Conservation (phyloP, 805 yeast genomes). For the Metschnikowia picachoensis region DNA sequence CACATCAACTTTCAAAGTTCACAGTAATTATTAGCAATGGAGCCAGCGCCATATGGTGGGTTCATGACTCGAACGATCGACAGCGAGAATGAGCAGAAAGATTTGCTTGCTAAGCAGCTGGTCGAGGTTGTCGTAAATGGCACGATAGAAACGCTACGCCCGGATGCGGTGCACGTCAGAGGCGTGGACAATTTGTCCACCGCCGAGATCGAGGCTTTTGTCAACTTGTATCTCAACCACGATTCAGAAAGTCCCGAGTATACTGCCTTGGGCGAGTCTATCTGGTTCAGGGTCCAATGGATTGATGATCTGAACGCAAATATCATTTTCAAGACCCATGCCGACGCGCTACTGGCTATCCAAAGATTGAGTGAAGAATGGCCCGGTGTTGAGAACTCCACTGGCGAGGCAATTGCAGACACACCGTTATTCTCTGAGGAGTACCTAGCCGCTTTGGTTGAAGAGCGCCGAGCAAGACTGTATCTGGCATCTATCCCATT, state of each 20-base stretch:
- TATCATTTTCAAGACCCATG: constrained; percentile 47
- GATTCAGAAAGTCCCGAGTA: constrained; percentile 8
- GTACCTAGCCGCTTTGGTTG: constrained; percentile 24
- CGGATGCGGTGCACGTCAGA: constrained; percentile 45
- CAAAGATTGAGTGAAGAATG: constrained; percentile 26
- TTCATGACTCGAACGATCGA: constrained; percentile 37
- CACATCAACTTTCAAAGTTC: not conserved
- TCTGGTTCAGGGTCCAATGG: constrained; percentile 56
- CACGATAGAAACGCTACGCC: constrained; percentile 32
- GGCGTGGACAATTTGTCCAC: constrained; percentile 68
- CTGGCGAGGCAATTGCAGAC: not conserved
- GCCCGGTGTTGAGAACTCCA: constrained; percentile 8
- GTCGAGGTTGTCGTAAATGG: constrained; percentile 33
- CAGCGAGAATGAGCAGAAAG: constrained; percentile 33
- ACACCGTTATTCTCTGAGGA: constrained; percentile 12
- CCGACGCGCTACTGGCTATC: constrained; percentile 38
- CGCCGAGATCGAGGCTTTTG: constrained; percentile 51
- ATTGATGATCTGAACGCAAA: constrained; percentile 59
- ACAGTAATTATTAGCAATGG: constrained; percentile 6
- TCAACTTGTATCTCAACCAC: constrained; percentile 45
- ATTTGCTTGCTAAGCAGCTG: constrained; percentile 28
- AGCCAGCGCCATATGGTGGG: constrained; percentile 40
- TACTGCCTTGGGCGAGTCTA: constrained; percentile 15
- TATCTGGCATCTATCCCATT: constrained; percentile 35
- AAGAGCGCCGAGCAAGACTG: constrained; percentile 40